Conservation (phyloP, 495 filamentous ascomycete genomes). For the Annulohypoxylon nitens region DNA sequence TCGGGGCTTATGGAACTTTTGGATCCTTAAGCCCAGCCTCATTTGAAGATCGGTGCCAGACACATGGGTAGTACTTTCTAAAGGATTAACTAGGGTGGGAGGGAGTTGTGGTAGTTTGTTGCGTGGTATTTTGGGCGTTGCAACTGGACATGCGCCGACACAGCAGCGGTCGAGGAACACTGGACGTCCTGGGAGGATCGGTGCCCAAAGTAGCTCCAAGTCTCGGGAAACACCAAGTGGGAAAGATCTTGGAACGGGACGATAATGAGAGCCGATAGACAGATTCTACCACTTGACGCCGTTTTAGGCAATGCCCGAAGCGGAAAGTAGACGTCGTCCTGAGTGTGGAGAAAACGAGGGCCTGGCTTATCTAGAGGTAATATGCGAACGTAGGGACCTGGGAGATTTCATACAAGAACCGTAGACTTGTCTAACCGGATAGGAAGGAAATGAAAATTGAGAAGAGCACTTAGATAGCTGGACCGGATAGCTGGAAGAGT, state of each 20-base stretch:
- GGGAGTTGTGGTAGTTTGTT: slow-evolving; percentile 44
- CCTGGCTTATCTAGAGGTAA: slow-evolving; percentile 53
- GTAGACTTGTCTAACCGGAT: slow-evolving; percentile 34
- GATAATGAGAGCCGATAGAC: slow-evolving; percentile 49
- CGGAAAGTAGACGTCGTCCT: slow-evolving; percentile 53
- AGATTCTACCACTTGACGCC: slow-evolving; percentile 50
- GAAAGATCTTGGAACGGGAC: slow-evolving; percentile 52
- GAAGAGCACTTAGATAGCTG: slow-evolving; percentile 28
- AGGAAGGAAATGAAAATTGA: slow-evolving; percentile 30
- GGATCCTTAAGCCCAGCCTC: slow-evolving; percentile 62
- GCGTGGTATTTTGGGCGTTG: slow-evolving; percentile 54
- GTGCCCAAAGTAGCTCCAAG: slow-evolving; percentile 44
- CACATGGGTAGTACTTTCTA: slow-evolving; percentile 52
- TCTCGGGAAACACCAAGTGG: slow-evolving; percentile 48
- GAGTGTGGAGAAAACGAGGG: slow-evolving; percentile 50
- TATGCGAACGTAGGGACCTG: slow-evolving; percentile 43
- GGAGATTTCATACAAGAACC: slow-evolving; percentile 42
- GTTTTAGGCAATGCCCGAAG: slow-evolving; percentile 56
- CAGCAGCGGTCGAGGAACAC: slow-evolving; percentile 50
- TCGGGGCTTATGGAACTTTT: slow-evolving; percentile 67
- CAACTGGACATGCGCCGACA: slow-evolving; percentile 52
- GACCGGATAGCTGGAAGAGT: slow-evolving; percentile 19
- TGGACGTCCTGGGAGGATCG: slow-evolving; percentile 46
- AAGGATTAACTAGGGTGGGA: slow-evolving; percentile 49
- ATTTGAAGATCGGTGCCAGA: slow-evolving; percentile 55